These are phyloP conservation scores for Rhipidocladum racemiflorum DNA, from an alignment of 176 grass and related monocot genomes.

Conservation along the genomic window DNA sequence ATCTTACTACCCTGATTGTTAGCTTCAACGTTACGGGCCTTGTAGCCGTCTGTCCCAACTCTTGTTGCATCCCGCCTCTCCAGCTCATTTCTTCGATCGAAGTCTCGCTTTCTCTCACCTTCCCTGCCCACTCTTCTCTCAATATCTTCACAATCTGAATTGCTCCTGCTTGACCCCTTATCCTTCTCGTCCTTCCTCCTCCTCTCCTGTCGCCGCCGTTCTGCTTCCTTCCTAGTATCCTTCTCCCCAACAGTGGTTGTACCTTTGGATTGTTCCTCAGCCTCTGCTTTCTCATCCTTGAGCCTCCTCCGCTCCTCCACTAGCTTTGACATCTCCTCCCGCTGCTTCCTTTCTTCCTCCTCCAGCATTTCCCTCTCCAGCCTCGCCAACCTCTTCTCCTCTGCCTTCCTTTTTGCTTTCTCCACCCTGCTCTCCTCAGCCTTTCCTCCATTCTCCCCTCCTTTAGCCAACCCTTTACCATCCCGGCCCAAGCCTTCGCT, in stretches of 20 bases:
- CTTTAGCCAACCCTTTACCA: conserved; percentile 46
- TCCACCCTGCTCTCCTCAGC: conserved; percentile 67
- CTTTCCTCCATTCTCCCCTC: conserved; percentile 57
- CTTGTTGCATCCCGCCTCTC: conserved; percentile 41
- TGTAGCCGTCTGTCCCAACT: conserved; percentile 39
- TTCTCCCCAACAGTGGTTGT: conserved; percentile 69
- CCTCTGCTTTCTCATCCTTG: conserved; percentile 76
- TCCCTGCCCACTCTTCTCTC: conserved; percentile 56
- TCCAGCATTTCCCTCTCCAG: conserved; percentile 93
- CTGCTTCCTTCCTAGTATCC: conserved; percentile 57
- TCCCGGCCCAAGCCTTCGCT: conserved; percentile 26
- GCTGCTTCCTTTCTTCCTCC: conserved; percentile 94
- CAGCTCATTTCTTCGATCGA: conserved; percentile 50
- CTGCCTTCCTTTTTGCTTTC: conserved; percentile 79
- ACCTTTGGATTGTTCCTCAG: conserved; percentile 67
- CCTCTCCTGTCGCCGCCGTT: conserved; percentile 59
- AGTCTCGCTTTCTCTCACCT: conserved; percentile 50
- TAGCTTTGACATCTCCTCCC: conserved; percentile 80
- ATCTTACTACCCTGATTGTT: conserved; percentile 40
- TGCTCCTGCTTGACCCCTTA: conserved; percentile 84
- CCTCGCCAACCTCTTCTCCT: conserved; percentile 78
- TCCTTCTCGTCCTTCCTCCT: conserved; percentile 81
- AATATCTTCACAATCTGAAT: conserved; percentile 79
- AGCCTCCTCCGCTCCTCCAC: conserved; percentile 90
- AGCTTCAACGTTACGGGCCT: conserved; percentile 38